Base-by-base conservation (phyloP, 192 early-diverging fungal species). In the Chytriomyces hyalinus region DNA sequence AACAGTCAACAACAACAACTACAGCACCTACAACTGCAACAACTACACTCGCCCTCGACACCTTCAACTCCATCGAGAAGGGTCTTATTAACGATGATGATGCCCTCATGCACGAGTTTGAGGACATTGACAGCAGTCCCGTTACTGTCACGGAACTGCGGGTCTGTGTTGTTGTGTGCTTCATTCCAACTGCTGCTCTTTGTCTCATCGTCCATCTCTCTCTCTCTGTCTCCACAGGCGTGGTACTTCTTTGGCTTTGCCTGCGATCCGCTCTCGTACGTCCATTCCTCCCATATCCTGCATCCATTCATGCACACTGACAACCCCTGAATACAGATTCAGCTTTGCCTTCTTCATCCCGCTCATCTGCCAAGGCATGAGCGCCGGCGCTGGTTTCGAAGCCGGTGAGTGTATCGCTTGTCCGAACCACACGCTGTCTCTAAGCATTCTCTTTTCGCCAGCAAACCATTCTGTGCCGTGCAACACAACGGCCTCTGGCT, bases 381-480 rank as follows among this genome's bases (percentile, higher is more conserved):
- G 51, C 28, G 77, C 80, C 0, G 24, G 61, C 45, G 43, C 46
- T 5, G 77, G 65, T 6, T 79, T 68, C 49, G 65, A 68, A 24
- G 13, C 65, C 0, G 36, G 36, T 26, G 44, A 75, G 17, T 36
- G 4, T 36, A 36, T 36, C 36, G 36, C 1, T 36, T 36, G 36
- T 36, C 36, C 36, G 36, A 36, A 36, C 36, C 36, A 36, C 36
- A 36, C 36, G 0, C 5, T 20, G 3, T 15, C 53, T 0, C 47
- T 65, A 20, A 20, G 15, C 36, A 36, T 36, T 65, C 26, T 60
- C 17, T 22, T 60, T 60, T 49, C 46, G 5, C n/a, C 60, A 6
- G 65, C 53, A 47, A 62, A 80, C 63, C 80, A 64, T 36, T 61
- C 67, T 15, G 26, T 70, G 11, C 83, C 83, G 4, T 83, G 82